Evolutionary conservation across 176 grass and related monocot species (phyloP), one percentile per base, ranked within the genome.

Genomic region (Miscanthus lutarioriparius): DNA sequence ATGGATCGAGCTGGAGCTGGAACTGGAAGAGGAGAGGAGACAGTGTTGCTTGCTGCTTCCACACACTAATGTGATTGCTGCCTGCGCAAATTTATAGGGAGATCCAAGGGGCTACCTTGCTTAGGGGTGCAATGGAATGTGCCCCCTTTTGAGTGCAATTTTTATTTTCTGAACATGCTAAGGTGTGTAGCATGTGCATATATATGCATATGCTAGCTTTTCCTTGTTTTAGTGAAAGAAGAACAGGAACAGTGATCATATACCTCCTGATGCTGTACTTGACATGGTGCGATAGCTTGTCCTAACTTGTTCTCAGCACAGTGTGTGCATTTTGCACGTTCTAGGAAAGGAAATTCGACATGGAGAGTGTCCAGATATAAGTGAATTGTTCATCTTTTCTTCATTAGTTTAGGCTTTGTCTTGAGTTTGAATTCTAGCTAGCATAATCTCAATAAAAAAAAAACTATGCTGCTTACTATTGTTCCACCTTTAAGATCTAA

Each of bases 11-110:
- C 1, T 62, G 7, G 56, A 59, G 22, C 1, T 62, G 7, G 6
- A 54, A 54, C 16, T 51, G 47, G 45, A 48, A 56, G 22, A 58
- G 5, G 33, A 56, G 16, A 6, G 11, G 25, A 23, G 78, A 81
- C 79, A 38, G 20, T 70, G 30, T 38, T 79, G 71, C 71, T n/a
- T 87, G 79, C 70, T 87, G 72, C 66, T 64, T 64, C 53, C 74
- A 49, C 80, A 54, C 78, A 51, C 80, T 78, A 40, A 69, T 77
- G 65, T 14, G 86, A 62, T 78, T 45, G 77, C 76, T 28, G 61
- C 19, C 36, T 32, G 40, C 20, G 40, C 20, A 22, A 25, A 4
- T 67, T 86, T 86, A 86, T 86, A 86, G 58, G 67, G 67, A 72
- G 17, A 71, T 73, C 69, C 69, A 74, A 49, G 68, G 51, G 36